These are phyloP conservation scores for Cercospora sp. DNA, from an alignment of 2,329 filamentous ascomycete species.

Conservation along the genomic window DNA sequence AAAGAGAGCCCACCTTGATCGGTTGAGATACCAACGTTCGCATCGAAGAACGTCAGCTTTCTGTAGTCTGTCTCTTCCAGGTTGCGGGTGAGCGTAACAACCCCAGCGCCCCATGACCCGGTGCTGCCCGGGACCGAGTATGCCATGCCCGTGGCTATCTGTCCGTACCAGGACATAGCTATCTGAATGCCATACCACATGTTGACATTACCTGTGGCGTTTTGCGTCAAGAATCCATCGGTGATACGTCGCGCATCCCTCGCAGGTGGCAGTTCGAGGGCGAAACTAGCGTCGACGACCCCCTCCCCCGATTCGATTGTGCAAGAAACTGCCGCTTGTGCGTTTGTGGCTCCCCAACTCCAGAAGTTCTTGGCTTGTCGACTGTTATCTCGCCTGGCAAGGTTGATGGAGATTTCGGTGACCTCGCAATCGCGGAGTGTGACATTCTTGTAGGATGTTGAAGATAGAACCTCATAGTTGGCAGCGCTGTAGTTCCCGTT, in stretches of 20 bases:
- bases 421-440: conserved; percentile 11
- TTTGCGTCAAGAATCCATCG: conserved; percentile 1
- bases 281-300: not conserved
- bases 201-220: not conserved
- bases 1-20: conserved; percentile 9
- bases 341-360: conserved; percentile 14
- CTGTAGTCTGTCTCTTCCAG: conserved; percentile 1
- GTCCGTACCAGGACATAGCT: conserved; percentile 1
- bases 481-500: not conserved
- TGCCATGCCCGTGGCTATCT: conserved; percentile 9
- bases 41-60: conserved; percentile 1
- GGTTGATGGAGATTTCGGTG: conserved; percentile 11
- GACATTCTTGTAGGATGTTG: conserved; percentile 6
- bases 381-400: conserved; percentile 4
- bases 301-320: not conserved
- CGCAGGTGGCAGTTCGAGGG: not conserved
- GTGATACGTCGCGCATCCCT: not conserved
- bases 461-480: conserved; percentile 8
- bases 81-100: conserved; percentile 4
- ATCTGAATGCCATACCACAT: conserved; percentile 12
- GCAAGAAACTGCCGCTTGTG: conserved; percentile 4
- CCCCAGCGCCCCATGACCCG: conserved; percentile 1
- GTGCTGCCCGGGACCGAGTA: not conserved
- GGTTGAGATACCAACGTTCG: not conserved
- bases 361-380: conserved; percentile 6